A percentile compares a stretch with the other conserved stretches of the same genome.
phyloP scores from a whole-genome alignment of 805 yeast species.

The Candida lessepsii region DNA sequence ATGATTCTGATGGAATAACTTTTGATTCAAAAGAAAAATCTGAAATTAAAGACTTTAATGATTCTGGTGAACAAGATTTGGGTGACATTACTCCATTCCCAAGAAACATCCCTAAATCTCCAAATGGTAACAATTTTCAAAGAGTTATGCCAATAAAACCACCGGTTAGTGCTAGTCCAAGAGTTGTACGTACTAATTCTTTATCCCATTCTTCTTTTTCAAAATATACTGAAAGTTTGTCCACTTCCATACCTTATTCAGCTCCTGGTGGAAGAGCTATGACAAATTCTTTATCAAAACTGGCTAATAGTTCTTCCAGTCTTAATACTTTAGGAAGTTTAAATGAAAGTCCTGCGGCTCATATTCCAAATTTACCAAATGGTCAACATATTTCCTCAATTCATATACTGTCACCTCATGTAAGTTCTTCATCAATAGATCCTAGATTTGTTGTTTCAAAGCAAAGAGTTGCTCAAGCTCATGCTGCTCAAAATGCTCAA shows the following conservation, averaged over 20 bases:
- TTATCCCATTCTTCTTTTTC: slow-evolving; percentile 40
- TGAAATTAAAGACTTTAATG: background rate
- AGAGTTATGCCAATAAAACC: slow-evolving; percentile 19
- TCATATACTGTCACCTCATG: slow-evolving; percentile 69
- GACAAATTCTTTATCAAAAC: slow-evolving; percentile 38
- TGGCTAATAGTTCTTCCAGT: slow-evolving; percentile 15
- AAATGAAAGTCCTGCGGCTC: slow-evolving; percentile 16
- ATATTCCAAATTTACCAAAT: slow-evolving; percentile 51
- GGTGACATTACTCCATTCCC: slow-evolving; percentile 7
- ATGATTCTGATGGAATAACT: slow-evolving; percentile 14
- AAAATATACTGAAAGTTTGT: slow-evolving; percentile 43
- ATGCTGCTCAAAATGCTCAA: slow-evolving; percentile 37
- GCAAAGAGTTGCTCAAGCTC: slow-evolving; percentile 62
- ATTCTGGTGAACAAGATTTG: slow-evolving; percentile 9
- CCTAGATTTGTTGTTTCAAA: slow-evolving; percentile 83
- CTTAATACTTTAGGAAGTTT: slow-evolving; percentile 16
- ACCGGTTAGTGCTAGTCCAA: slow-evolving; percentile 32
- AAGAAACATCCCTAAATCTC: background rate
- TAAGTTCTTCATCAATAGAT: slow-evolving; percentile 62
- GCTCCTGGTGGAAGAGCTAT: slow-evolving; percentile 69
- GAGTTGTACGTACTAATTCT: slow-evolving; percentile 42
- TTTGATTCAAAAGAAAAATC: slow-evolving; percentile 9
- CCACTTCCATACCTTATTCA: slow-evolving; percentile 65
- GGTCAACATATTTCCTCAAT: slow-evolving; percentile 62
- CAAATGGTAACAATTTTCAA: slow-evolving; percentile 15